Conservation (phyloP, 768 basidiomycete species). For the Leucosporidium creatinivorum region DNA sequence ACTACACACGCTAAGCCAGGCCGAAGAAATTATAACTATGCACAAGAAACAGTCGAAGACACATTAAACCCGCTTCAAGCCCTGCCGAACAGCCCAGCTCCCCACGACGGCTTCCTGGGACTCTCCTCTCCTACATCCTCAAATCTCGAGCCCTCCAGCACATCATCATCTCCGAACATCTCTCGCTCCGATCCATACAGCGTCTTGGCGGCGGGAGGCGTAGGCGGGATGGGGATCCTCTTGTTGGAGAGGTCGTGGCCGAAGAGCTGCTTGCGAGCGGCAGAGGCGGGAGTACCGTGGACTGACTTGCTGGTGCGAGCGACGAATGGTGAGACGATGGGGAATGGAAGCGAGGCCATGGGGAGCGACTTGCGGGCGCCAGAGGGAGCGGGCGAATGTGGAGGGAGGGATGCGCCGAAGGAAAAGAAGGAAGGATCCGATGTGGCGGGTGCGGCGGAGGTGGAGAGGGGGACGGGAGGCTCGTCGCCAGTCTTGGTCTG, state of each 20-base stretch:
- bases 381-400: not conserved
- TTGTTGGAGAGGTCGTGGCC: not conserved
- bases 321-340: conserved; percentile 22
- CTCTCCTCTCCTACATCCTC: no score
- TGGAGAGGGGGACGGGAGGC: not conserved
- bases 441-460: not conserved
- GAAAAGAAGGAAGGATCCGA: conserved; percentile 27
- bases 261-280: no score
- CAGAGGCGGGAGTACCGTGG: no score
- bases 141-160: no score
- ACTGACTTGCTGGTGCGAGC: not conserved
- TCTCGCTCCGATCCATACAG: conserved; percentile 16
- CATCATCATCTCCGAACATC: not conserved
- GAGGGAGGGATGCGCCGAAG: not conserved
- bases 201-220: conserved; percentile 15
- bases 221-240: not conserved
- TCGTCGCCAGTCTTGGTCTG: conserved; percentile 21
- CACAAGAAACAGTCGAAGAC: no score
- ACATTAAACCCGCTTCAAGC: no score
- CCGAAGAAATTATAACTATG: no score
- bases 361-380: conserved; percentile 21
- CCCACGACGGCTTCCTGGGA: no score
- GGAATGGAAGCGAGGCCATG: conserved; percentile 12
- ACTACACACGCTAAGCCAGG: no score
- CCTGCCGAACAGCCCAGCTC: no score